Evolutionary conservation across 805 yeast species (phyloP).

Genomic region (Wickerhamiella parazyma): DNA sequence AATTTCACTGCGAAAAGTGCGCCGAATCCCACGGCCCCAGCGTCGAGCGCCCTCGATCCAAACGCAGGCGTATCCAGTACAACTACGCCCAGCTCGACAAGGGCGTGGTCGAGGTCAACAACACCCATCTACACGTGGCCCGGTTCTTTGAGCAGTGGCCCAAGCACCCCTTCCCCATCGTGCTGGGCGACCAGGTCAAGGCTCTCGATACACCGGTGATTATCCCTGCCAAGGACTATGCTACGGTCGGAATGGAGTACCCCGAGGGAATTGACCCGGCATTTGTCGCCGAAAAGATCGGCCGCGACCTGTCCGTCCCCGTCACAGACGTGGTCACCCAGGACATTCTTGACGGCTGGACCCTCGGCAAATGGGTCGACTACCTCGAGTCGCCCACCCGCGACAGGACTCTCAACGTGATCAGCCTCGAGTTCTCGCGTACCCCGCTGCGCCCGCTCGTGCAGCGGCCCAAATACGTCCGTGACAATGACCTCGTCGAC

Average conservation of each 20-base stretch:
- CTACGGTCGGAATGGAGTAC: conserved; percentile 35
- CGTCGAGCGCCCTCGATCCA: conserved; percentile 37
- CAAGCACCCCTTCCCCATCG: conserved; percentile 21
- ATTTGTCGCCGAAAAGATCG: conserved; percentile 44
- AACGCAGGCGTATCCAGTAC: conserved; percentile 40
- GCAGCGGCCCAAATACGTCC: conserved; percentile 52
- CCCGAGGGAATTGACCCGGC: conserved; percentile 45
- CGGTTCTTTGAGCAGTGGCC: conserved; percentile 14
- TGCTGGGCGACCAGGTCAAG: conserved; percentile 27
- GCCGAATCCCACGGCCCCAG: conserved; percentile 35
- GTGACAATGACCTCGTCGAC: conserved; percentile 53
- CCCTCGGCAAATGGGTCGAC: conserved; percentile 56
- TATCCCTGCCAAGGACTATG: conserved; percentile 26
- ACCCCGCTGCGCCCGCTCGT: conserved; percentile 38
- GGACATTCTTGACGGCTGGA: conserved; percentile 47
- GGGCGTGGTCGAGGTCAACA: conserved; percentile 29
- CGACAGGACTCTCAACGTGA: conserved; percentile 63
- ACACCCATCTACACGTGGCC: conserved; percentile 14
- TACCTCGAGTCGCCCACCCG: conserved; percentile 44
- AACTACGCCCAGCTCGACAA: conserved; percentile 72
- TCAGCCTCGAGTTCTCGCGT: conserved; percentile 63
- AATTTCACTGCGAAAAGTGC: conserved; percentile 47
- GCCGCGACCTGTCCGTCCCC: conserved; percentile 50
- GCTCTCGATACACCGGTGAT: conserved; percentile 33
- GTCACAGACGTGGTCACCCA: conserved; percentile 88